Evolutionary conservation across 2,329 filamentous ascomycete species (phyloP), one percentile per base, ranked within the genome.

Genomic region (Trichoderma lentiforme): DNA sequence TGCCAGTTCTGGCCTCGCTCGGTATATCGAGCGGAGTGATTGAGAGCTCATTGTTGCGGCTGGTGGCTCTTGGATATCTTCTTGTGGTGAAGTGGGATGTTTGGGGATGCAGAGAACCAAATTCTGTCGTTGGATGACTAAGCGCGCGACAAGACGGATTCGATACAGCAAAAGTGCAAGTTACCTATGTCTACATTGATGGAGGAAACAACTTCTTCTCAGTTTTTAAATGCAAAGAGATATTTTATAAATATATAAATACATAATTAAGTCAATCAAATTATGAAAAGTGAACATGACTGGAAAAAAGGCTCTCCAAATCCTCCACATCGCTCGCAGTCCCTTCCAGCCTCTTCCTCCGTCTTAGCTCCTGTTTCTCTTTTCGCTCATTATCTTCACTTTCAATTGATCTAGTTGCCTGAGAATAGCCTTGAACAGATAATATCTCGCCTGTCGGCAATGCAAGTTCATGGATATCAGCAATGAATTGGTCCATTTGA

Each of bases 11-110:
- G 79, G 79, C 76, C 78, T 78, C 73, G 80, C 77, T 67, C 81
- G 81, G 73, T 75, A 75, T 63, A 79, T 78, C 75, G 81, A 82
- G 76, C 81, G 81, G 68, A 84, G 77, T 53, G 79, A 78, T 75
- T 82, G 80, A 53, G 79, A 78, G 71, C 81, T 80, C 82, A 83
- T 83, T 73, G 73, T 79, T 74, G 75, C 71, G 62, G 28, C 74
- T 74, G 53, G 43, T 71, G 71, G 53, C 65, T 15, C n/a, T 28
- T 34, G 51, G 12, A 18, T 3, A 21, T 28, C 47, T 60, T 32
- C 24, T 60, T 12, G 28, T 65, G 34, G 34, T 57, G 21, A 60
- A 60, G 60, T 65, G 69, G 69, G 61, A 65, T 65, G 47, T 30
- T 51, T 24, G 18, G n/a, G 26, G 53, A 68, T 61, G 34, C 4